Evolutionary conservation across 371 early-diverging fungal genomes (phyloP).

Genomic region (Caulochytrium protostelioides): DNA sequence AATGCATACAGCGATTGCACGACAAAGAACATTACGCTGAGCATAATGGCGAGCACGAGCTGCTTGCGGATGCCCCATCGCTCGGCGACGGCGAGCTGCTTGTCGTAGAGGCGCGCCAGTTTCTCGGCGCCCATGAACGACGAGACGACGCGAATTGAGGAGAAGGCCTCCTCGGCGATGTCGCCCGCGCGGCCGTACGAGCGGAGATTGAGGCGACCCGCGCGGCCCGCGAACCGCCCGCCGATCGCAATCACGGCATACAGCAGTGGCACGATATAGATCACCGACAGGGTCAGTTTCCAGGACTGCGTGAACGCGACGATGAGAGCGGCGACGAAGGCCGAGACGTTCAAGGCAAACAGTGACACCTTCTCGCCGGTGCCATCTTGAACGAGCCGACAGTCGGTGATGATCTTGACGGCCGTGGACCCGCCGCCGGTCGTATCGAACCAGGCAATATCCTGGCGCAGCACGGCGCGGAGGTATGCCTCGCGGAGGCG

Average conservation of each 20-base stretch:
- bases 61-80: slow-evolving; percentile 11
- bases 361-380: slow-evolving; percentile 65
- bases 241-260: not conserved
- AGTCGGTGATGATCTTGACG: slow-evolving; percentile 35
- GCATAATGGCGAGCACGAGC: not conserved
- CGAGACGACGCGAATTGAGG: slow-evolving; percentile 65
- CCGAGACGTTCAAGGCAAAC: slow-evolving; percentile 36
- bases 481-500: slow-evolving; percentile 45
- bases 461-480: slow-evolving; percentile 57
- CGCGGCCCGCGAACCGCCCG: slow-evolving; percentile 11
- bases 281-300: slow-evolving; percentile 62
- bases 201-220: slow-evolving; percentile 1
- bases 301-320: slow-evolving; percentile 70
- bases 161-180: slow-evolving; percentile 64
- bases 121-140: slow-evolving; percentile 59
- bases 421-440: slow-evolving; percentile 34
- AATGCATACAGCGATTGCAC: slow-evolving; percentile 28
- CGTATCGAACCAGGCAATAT: slow-evolving; percentile 75
- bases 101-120: slow-evolving; percentile 36
- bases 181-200: slow-evolving; percentile 57
- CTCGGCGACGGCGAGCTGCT: slow-evolving; percentile 13
- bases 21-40: slow-evolving; percentile 1
- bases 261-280: slow-evolving; percentile 34
- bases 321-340: slow-evolving; percentile 65
- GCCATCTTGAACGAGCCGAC: slow-evolving; percentile 23